These are phyloP conservation scores for Gossypium anomalum DNA, from an alignment of 345 rosid species.

Conservation along the genomic window DNA sequence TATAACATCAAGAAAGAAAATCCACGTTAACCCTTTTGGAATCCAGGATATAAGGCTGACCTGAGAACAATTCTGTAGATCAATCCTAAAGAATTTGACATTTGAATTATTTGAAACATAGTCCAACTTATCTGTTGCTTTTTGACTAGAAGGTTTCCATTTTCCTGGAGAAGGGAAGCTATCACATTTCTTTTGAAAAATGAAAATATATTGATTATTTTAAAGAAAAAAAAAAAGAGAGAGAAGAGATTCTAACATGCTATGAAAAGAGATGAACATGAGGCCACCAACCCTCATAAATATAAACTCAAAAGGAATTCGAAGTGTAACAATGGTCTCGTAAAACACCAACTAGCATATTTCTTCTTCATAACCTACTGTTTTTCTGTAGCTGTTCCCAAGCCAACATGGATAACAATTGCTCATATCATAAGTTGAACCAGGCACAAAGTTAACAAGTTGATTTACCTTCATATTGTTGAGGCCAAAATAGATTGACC, in stretches of 20 bases:
- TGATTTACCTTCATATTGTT: not conserved
- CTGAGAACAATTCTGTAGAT: slow-evolving; percentile 26
- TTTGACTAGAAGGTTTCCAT: slow-evolving; percentile 32
- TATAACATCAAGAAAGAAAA: not conserved
- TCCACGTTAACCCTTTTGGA: slow-evolving; percentile 7
- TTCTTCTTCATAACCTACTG: not conserved
- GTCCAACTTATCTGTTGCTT: slow-evolving; percentile 22
- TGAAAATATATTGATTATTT: not conserved
- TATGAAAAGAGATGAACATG: not conserved
- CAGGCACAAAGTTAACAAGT: slow-evolving; percentile 7
- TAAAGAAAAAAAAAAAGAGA: not conserved
- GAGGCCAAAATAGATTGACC: not conserved
- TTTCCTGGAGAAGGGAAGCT: slow-evolving; percentile 32
- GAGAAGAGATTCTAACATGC: not conserved
- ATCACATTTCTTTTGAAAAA: slow-evolving; percentile 1
- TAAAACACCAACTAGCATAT: not conserved
- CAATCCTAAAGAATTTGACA: slow-evolving; percentile 22
- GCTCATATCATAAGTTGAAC: not conserved
- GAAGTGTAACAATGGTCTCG: no score
- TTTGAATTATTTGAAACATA: slow-evolving; percentile 22
- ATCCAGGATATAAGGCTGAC: slow-evolving; percentile 28
- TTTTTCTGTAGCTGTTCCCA: not conserved
- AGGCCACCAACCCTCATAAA: not conserved
- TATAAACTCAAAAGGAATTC: not conserved
- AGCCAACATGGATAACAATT: not conserved